Evolutionary conservation across 257 asterid genomes (phyloP).

Genomic region (Paraleonurus japonicus): DNA sequence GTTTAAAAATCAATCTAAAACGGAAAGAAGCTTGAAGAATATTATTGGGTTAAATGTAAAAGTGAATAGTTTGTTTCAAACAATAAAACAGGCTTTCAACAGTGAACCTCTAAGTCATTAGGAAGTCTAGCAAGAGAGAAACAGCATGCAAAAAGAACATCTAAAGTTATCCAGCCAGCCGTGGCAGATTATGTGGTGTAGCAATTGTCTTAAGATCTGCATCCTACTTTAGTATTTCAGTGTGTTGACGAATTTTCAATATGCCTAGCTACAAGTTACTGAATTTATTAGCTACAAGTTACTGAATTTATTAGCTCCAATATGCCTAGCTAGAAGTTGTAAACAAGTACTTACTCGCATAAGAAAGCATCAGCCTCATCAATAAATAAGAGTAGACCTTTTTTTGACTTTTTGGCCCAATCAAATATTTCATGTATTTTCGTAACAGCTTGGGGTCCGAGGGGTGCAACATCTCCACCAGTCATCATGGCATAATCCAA

Average conservation of each 20-base stretch:
- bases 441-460: constrained; percentile 96
- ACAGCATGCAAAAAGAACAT: no score
- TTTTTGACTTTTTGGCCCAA: constrained; percentile 93
- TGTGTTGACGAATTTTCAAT: neutral
- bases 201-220: neutral
- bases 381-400: constrained; percentile 86
- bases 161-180: no score
- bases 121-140: neutral
- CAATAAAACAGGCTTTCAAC: neutral
- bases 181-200: no score
- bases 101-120: neutral
- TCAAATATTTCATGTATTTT: constrained; percentile 97
- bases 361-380: constrained; percentile 99
- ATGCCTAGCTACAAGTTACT: no score
- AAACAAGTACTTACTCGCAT: constrained; percentile 78
- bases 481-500: constrained; percentile 99
- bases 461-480: constrained; percentile 98
- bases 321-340: neutral
- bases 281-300: neutral
- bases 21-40: neutral
- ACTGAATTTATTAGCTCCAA: neutral
- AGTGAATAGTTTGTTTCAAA: neutral
- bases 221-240: neutral
- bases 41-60: no score
- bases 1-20: neutral